Conservation (phyloP, 208 protist species). For the Trypanosoma conorhini region DNA sequence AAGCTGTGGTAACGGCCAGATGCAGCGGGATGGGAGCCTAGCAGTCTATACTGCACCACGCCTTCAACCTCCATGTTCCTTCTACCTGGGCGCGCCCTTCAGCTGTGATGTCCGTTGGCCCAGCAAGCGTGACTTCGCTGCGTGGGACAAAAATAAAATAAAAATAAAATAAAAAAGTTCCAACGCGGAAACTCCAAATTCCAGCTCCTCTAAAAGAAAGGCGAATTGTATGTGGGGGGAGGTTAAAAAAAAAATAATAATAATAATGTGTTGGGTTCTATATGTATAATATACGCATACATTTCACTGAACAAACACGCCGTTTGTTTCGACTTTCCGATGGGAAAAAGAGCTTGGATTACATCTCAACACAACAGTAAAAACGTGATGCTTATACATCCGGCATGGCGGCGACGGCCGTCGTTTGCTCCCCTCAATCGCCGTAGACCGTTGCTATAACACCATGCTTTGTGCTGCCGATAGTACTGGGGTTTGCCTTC, state of each 20-base stretch:
- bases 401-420: background rate
- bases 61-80: conserved; percentile 55
- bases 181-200: background rate
- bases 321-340: too few species aligned
- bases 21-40: conserved; percentile 77
- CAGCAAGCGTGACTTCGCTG: background rate
- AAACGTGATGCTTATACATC: background rate
- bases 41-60: conserved; percentile 72
- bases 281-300: too few species aligned
- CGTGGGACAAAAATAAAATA: conserved; percentile 3
- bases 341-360: too few species aligned
- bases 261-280: background rate
- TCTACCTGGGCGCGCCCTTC: background rate
- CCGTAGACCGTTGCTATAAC: conserved; percentile 30
- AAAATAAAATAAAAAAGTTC: conserved; percentile 8
- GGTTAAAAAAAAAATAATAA: background rate
- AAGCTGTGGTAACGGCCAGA: conserved; percentile 69
- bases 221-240: conserved; percentile 4
- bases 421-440: conserved; percentile 8
- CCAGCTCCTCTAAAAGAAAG: conserved; percentile 2
- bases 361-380: background rate
- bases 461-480: conserved; percentile 18
- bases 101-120: background rate
- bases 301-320: too few species aligned
- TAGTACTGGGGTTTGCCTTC: conserved; percentile 10